Conservation (phyloP, 805 yeast genomes). For the Candida mattraensis region DNA sequence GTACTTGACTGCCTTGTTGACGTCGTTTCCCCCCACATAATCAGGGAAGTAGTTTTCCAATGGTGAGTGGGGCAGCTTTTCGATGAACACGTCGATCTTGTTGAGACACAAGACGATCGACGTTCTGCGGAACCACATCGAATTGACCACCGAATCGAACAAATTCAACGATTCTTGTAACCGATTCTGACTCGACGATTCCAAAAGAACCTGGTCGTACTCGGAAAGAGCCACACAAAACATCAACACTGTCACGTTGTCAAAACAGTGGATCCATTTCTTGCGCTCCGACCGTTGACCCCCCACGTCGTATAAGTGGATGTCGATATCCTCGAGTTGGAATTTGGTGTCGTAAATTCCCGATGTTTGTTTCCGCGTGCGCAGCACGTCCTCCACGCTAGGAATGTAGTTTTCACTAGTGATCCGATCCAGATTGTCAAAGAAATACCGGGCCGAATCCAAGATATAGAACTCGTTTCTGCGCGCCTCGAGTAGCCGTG, state of each 20-base stretch:
- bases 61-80: conserved; percentile 79
- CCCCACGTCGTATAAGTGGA: conserved; percentile 83
- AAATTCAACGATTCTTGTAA: conserved; percentile 78
- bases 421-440: conserved; percentile 65
- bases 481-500: conserved; percentile 53
- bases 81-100: conserved; percentile 87
- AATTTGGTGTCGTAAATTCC: conserved; percentile 86
- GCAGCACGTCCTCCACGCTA: conserved; percentile 69
- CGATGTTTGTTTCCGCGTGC: conserved; percentile 89
- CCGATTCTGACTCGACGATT: conserved; percentile 72
- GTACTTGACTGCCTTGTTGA: conserved; percentile 87
- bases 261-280: conserved; percentile 97
- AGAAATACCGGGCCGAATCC: conserved; percentile 82
- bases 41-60: conserved; percentile 84
- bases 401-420: conserved; percentile 64
- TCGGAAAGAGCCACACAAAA: conserved; percentile 91
- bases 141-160: conserved; percentile 88
- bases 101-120: conserved; percentile 84
- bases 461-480: conserved; percentile 74
- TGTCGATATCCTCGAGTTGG: conserved; percentile 64
- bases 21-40: conserved; percentile 86
- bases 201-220: conserved; percentile 83
- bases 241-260: conserved; percentile 83
- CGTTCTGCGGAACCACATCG: conserved; percentile 88
- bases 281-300: conserved; percentile 95